A percentile compares a stretch with the other conserved stretches of the same genome.
Conservation (phyloP, 257 asterid genomes). For the Przewalskia tangutica region DNA sequence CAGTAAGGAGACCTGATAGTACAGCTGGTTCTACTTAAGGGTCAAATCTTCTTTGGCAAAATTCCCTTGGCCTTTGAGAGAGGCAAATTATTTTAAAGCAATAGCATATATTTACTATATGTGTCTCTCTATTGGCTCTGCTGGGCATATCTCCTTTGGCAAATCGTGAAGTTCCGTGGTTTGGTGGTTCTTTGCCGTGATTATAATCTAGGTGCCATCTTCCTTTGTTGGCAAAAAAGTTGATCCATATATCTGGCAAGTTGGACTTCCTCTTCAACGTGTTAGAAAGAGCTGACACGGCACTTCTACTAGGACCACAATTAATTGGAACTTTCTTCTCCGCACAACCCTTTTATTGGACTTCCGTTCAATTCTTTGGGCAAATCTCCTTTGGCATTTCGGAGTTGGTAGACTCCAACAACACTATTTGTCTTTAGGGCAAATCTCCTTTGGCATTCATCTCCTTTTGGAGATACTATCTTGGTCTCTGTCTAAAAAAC, state of each 20-base stretch:
- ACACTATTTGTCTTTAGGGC: constrained; percentile 33
- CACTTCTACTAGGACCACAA: constrained; percentile 10
- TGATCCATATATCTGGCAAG: background rate
- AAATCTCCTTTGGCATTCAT: constrained; percentile 90
- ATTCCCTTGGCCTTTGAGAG: constrained; percentile 38
- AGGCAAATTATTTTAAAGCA: constrained; percentile 21
- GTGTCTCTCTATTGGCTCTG: constrained; percentile 15
- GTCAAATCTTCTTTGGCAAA: constrained; percentile 60
- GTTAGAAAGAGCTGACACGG: constrained; percentile 6
- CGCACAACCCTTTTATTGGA: constrained; percentile 14
- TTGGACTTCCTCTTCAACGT: constrained; percentile 11
- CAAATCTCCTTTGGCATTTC: constrained; percentile 72
- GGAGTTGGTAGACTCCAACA: constrained; percentile 33
- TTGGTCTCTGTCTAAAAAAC: constrained; percentile 16
- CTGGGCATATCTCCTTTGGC: constrained; percentile 67
- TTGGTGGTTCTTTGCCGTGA: constrained; percentile 16
- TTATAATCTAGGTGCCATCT: constrained; percentile 6
- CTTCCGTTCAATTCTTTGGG: constrained; percentile 23
- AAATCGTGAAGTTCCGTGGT: constrained; percentile 27
- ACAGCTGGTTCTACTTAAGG: constrained; percentile 18
- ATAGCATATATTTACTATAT: constrained; percentile 8
- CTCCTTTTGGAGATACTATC: constrained; percentile 58
- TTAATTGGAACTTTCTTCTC: constrained; percentile 11
- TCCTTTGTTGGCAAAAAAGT: constrained; percentile 3
- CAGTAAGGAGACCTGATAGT: constrained; percentile 18